Conservation (phyloP, 805 yeast species). For the Kluyveromyces wickerhamii region DNA sequence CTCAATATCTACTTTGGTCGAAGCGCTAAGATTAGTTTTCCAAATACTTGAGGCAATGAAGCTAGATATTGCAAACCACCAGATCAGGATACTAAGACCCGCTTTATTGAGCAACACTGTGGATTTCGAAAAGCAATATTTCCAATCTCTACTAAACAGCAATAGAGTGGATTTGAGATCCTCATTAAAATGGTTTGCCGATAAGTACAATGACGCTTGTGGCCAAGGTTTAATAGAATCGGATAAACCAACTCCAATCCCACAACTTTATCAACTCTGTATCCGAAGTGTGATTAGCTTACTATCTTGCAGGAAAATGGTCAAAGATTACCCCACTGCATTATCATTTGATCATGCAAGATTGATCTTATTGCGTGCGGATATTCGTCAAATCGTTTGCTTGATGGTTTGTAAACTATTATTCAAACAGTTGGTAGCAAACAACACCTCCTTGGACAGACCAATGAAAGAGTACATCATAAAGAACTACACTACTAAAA, state of each 20-base stretch:
- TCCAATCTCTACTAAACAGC: constrained; percentile 35
- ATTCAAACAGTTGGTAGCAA: constrained; percentile 57
- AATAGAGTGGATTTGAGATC: constrained; percentile 53
- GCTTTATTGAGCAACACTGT: constrained; percentile 79
- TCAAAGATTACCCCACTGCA: constrained; percentile 73
- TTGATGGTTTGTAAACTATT: constrained; percentile 64
- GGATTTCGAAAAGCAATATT: constrained; percentile 83
- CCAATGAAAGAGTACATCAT: constrained; percentile 31
- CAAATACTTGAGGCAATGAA: constrained; percentile 90
- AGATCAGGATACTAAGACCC: constrained; percentile 78
- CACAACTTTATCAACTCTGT: constrained; percentile 34
- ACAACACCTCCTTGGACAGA: constrained; percentile 24
- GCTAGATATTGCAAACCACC: constrained; percentile 91
- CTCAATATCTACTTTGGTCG: constrained; percentile 49
- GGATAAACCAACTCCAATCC: constrained; percentile 11
- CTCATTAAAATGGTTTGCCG: constrained; percentile 58
- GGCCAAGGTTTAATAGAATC: constrained; percentile 12
- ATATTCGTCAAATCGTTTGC: constrained; percentile 77
- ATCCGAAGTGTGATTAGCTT: constrained; percentile 52
- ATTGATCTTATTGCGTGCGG: constrained; percentile 69
- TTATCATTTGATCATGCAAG: constrained; percentile 80
- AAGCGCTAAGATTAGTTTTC: constrained; percentile 69
- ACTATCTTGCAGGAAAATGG: constrained; percentile 73
- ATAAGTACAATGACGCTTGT: constrained; percentile 23
- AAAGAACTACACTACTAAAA: constrained; percentile 33